These are phyloP conservation scores for Anisodus acutangulus DNA, from an alignment of 257 asterid genomes.

Conservation along the genomic window DNA sequence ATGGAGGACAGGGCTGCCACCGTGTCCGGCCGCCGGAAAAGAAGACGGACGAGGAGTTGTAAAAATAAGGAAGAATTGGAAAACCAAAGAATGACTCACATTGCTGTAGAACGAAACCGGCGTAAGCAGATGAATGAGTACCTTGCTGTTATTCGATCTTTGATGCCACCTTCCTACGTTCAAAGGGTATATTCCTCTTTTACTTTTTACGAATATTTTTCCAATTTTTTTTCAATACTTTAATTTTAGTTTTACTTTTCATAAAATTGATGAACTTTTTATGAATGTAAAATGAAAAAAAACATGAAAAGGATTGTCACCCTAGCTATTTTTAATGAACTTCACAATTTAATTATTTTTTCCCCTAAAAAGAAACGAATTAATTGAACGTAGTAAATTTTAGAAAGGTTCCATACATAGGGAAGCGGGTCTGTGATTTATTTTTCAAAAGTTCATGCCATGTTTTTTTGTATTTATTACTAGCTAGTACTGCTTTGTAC, in stretches of 20 bases:
- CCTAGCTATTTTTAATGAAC: not conserved
- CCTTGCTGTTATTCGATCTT: conserved; percentile 49
- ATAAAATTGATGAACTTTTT: conserved; percentile 20
- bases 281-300: conserved; percentile 33
- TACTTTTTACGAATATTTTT: not conserved
- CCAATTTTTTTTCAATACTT: not conserved
- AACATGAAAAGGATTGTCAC: conserved; percentile 7
- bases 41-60: conserved; percentile 47
- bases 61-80: conserved; percentile 54
- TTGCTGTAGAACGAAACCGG: conserved; percentile 54
- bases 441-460: not conserved
- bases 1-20: not conserved
- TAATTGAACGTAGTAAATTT: not conserved
- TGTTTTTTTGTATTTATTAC: not conserved
- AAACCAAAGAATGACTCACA: conserved; percentile 59
- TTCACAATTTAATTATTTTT: not conserved
- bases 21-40: conserved; percentile 40
- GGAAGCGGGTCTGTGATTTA: not conserved
- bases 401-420: not conserved
- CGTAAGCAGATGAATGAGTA: conserved; percentile 57
- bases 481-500: not conserved
- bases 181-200: conserved; percentile 44
- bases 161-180: conserved; percentile 55
- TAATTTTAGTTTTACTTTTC: not conserved
- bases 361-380: not conserved